Evolutionary conservation across 371 early-diverging fungal species (phyloP).

Genomic region (Mucor velutinosus): DNA sequence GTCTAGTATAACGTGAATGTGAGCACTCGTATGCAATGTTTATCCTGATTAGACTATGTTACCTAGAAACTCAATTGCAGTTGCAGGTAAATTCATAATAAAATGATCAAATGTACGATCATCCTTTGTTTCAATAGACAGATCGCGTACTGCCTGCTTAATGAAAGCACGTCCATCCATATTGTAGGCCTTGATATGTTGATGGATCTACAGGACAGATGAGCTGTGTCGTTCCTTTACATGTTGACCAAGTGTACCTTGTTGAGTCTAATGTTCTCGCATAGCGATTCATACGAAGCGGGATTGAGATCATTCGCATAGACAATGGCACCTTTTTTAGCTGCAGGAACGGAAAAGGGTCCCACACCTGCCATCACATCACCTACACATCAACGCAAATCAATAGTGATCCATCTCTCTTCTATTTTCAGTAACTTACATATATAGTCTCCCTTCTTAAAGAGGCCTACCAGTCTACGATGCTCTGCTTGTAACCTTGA

Average conservation of each 20-base stretch:
- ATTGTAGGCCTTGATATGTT: constrained; percentile 71
- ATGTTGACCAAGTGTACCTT: constrained; percentile 56
- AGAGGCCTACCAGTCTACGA: constrained; percentile 80
- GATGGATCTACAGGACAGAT: not conserved
- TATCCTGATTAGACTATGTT: constrained; percentile 43
- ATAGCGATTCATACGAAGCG: constrained; percentile 77
- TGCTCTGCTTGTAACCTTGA: constrained; percentile 97
- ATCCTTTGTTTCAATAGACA: constrained; percentile 42
- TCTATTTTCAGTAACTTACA: constrained; percentile 40
- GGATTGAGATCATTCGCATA: constrained; percentile 99
- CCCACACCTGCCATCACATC: constrained; percentile 99
- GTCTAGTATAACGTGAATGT: constrained; percentile 44
- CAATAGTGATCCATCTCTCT: not conserved
- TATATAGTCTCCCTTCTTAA: constrained; percentile 73
- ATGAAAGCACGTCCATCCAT: constrained; percentile 94
- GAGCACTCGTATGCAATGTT: constrained; percentile 60
- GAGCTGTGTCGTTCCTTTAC: not conserved
- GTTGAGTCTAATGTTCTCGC: constrained; percentile 83
- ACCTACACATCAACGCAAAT: constrained; percentile 31
- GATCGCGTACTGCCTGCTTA: constrained; percentile 59
- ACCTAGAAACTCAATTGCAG: constrained; percentile 94
- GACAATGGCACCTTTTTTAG: constrained; percentile 80
- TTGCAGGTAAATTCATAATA: constrained; percentile 97
- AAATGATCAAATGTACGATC: constrained; percentile 82
- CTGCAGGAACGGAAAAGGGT: constrained; percentile 98